Conservation (phyloP, 352 stramenopile genomes). For the Globisporangium parvum region DNA sequence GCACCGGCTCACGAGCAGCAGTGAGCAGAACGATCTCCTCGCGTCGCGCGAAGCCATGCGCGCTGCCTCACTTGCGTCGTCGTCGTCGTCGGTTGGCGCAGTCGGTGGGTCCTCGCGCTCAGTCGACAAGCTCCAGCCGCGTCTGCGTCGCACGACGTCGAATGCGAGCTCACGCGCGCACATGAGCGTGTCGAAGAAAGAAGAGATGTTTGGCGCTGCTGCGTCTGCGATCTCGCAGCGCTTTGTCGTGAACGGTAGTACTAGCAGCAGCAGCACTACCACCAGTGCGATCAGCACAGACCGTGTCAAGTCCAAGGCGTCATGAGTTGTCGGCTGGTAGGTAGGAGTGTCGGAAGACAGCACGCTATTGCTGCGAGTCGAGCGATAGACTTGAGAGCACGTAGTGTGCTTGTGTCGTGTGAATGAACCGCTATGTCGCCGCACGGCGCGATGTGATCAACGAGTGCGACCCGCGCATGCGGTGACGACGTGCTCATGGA, state of each 20-base stretch:
- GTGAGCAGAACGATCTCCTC: slow-evolving; percentile 46
- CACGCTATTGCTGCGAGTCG: no score
- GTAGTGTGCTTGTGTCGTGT: no score
- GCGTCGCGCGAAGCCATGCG: slow-evolving; percentile 32
- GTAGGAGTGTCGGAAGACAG: no score
- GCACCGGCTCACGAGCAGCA: slow-evolving; percentile 59
- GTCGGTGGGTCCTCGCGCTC: slow-evolving; percentile 7
- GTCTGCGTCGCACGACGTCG: slow-evolving; percentile 46
- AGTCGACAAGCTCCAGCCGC: slow-evolving; percentile 29
- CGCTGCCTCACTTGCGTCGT: slow-evolving; percentile 13
- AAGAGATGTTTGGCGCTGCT: slow-evolving; percentile 77
- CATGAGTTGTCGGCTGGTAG: slow-evolving; percentile 1
- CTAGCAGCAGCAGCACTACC: slow-evolving; percentile 4
- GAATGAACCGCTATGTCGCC: no score
- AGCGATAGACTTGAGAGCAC: no score
- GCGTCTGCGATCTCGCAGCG: slow-evolving; percentile 73
- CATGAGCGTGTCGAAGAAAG: slow-evolving; percentile 77
- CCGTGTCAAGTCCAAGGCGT: slow-evolving; percentile 17
- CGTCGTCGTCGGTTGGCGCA: slow-evolving; percentile 6
- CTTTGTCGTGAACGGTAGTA: slow-evolving; percentile 48
- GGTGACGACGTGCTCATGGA: no score
- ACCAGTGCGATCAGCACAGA: slow-evolving; percentile 2
- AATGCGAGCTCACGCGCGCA: slow-evolving; percentile 57
- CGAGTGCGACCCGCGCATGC: no score
- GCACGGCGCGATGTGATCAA: no score